Base-by-base conservation (phyloP, 1,284 basidiomycete species). In the Puccinia triticina region DNA sequence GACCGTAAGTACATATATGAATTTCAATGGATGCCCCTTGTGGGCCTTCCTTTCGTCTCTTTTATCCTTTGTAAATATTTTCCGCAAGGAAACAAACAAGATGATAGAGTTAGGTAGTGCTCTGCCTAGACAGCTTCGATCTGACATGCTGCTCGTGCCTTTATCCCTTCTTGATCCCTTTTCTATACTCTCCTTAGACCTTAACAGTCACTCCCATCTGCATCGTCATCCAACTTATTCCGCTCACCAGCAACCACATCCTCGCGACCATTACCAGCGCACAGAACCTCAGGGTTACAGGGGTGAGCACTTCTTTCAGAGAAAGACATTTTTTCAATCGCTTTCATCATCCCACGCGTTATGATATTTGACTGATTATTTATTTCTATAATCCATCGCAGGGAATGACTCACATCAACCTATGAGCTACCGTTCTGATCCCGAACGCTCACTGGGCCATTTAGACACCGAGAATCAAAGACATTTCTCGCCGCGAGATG, bases 401-500 rank as follows among this genome's bases (percentile, higher is more conserved):
- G 61, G 29, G 10, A 26, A 64, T 64, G 40, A 43, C n/a, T 46
- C 48, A 23, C 37, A 71, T 71, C 4, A 72, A 1, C 23, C 7
- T 53, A 48, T 50, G 10, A 18, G 50, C 18, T 48, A 72, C 48
- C 69, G 18, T 50, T 46, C 14, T 16, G 26, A 50, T 53, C 46
- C 29, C 26, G 32, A 57, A 40, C 48, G 34, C 26, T 57, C 72
- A 40, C 12, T 40, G 3, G 34, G 12, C 50, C 32, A 50, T 53
- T 11, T 32, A 16, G 46, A 7, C 32, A 1, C 11, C n/a, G 4
- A 53, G 23, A 12, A 57, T 7, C 34, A 29, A 57, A 26, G 18
- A 46, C 48, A 55, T 40, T n/a, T 55, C 32, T 40, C 72, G 23
- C 72, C 34, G 34, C 48, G 72, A 11, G 50, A 74, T 18, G 72